Percentiles rank a stretch among this genome's conserved stretches.
Conservation (phyloP, 2,329 filamentous ascomycete species). For the Arthroderma sp. region DNA sequence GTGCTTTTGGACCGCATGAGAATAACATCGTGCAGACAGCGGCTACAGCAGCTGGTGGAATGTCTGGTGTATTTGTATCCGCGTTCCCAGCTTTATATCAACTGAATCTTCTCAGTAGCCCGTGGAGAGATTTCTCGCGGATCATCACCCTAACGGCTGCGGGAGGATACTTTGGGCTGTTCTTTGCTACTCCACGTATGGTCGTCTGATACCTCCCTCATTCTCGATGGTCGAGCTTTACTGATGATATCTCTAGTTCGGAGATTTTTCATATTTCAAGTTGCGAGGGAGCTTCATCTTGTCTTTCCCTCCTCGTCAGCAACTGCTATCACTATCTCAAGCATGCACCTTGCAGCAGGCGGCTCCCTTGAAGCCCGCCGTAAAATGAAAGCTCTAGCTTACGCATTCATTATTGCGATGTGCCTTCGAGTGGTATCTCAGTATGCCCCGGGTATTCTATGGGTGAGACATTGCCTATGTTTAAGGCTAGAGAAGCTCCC, state of each 20-base stretch:
- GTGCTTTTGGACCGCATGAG: conserved; percentile 32
- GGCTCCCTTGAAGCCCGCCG: conserved; percentile 41
- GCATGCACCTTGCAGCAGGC: conserved; percentile 45
- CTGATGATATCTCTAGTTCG: conserved; percentile 30
- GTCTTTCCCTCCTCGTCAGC: conserved; percentile 49
- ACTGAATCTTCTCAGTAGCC: conserved; percentile 22
- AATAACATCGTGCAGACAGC: conserved; percentile 37
- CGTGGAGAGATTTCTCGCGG: conserved; percentile 8
- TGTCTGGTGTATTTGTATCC: conserved; percentile 32
- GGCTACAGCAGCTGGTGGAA: conserved; percentile 32
- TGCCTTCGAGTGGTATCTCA: conserved; percentile 44
- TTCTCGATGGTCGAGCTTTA: not conserved
- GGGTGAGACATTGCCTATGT: conserved; percentile 20
- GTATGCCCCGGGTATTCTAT: conserved; percentile 47
- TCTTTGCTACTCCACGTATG: conserved; percentile 43
- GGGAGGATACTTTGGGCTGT: conserved; percentile 42
- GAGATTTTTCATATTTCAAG: conserved; percentile 51
- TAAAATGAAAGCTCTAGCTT: conserved; percentile 44
- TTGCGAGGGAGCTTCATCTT: conserved; percentile 37
- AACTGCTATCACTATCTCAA: conserved; percentile 48
- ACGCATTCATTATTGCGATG: conserved; percentile 39
- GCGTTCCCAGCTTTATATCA: conserved; percentile 35
- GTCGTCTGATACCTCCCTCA: conserved; percentile 9
- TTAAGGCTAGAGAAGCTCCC: not conserved
- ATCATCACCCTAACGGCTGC: conserved; percentile 9